These are phyloP conservation scores for Gentiana macrophylla DNA, from an alignment of 257 asterid species.

Conservation along the genomic window DNA sequence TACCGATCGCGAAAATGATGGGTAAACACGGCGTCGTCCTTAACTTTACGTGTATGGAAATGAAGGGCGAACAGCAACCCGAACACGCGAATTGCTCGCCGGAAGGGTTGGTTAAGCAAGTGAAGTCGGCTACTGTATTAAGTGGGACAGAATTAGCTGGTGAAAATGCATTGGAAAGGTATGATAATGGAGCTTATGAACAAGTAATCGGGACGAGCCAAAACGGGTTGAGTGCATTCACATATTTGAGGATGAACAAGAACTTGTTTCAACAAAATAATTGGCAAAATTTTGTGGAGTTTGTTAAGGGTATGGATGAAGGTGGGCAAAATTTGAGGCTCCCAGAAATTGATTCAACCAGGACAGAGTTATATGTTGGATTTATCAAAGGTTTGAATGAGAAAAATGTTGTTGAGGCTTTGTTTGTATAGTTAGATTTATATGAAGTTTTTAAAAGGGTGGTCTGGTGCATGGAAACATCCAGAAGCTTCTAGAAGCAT, in stretches of 20 bases:
- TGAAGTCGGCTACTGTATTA: conserved; percentile 59
- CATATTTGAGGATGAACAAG: conserved; percentile 78
- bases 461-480: too few species aligned
- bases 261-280: conserved; percentile 61
- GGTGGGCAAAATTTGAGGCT: conserved; percentile 49
- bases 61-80: conserved; percentile 83
- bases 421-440: conserved; percentile 37
- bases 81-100: conserved; percentile 65
- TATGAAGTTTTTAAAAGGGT: neutral
- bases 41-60: conserved; percentile 91
- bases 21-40: conserved; percentile 51
- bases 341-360: conserved; percentile 45
- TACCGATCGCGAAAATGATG: conserved; percentile 77
- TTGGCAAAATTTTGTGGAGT: conserved; percentile 69
- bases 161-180: conserved; percentile 89
- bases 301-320: conserved; percentile 63
- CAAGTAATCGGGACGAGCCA: conserved; percentile 72
- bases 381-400: conserved; percentile 28
- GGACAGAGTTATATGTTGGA: conserved; percentile 65
- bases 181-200: conserved; percentile 55
- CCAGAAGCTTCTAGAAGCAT: too few species aligned
- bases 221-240: conserved; percentile 63
- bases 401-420: conserved; percentile 34
- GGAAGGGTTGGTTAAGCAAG: conserved; percentile 83
- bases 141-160: conserved; percentile 69